Percentiles rank a stretch among this genome's conserved stretches.
Conservation (phyloP, 805 yeast species). For the Lachancea kluyveri region DNA sequence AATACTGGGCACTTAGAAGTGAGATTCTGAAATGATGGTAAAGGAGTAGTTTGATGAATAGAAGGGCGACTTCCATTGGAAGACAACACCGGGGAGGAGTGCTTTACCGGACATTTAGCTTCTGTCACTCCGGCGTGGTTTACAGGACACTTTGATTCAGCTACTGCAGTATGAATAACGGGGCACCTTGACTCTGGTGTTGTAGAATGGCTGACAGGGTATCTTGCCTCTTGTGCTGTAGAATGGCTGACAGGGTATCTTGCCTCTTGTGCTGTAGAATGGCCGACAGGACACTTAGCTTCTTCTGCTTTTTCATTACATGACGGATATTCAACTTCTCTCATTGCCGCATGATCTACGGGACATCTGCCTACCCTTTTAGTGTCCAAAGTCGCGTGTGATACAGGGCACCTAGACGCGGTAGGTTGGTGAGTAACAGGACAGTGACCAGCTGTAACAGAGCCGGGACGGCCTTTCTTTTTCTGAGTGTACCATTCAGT, state of each 20-base stretch:
- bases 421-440: slow-evolving; percentile 18
- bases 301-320: not conserved
- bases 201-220: slow-evolving; percentile 2
- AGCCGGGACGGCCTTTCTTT: slow-evolving; percentile 7
- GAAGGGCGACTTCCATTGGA: not conserved
- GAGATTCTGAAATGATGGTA: slow-evolving; percentile 23
- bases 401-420: slow-evolving; percentile 7
- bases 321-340: slow-evolving; percentile 7
- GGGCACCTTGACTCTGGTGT: slow-evolving; percentile 12
- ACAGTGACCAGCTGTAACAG: slow-evolving; percentile 15
- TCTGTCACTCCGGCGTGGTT: not conserved
- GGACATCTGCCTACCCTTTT: slow-evolving; percentile 10
- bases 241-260: not conserved
- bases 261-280: slow-evolving; percentile 1
- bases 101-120: too few species aligned
- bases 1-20: slow-evolving; percentile 26
- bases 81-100: too few species aligned
- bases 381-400: slow-evolving; percentile 1
- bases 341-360: slow-evolving; percentile 18
- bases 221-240: slow-evolving; percentile 1
- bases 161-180: slow-evolving; percentile 12
- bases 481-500: slow-evolving; percentile 30
- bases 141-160: slow-evolving; percentile 1
- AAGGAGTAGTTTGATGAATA: slow-evolving; percentile 5
- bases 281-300: slow-evolving; percentile 9